phyloP scores from a whole-genome alignment of 306 rosid species.

The Dalbergia cochinchinensis region DNA sequence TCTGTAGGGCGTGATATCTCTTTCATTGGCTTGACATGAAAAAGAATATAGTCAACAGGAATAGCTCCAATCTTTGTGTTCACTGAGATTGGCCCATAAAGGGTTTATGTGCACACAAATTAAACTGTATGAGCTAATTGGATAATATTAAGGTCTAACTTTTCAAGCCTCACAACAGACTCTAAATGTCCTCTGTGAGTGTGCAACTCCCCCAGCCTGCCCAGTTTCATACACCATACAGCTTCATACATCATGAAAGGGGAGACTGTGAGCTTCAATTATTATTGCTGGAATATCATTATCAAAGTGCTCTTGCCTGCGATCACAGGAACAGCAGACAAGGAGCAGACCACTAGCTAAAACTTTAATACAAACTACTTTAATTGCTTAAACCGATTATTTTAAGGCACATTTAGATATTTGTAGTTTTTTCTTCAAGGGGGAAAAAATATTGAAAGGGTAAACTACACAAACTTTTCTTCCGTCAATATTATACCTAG shows the following conservation, averaged over 20 bases:
- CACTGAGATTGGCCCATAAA: no score
- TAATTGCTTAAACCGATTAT: no score
- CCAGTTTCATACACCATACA: constrained; percentile 16
- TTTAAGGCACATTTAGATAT: no score
- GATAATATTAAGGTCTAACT: constrained; percentile 56
- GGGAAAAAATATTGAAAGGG: no score
- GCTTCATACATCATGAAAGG: background rate
- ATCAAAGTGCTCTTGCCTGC: background rate
- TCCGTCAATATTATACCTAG: no score
- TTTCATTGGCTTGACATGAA: constrained; percentile 21
- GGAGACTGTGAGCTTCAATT: background rate
- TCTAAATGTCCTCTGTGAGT: constrained; percentile 81
- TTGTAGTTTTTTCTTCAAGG: no score
- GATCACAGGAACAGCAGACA: constrained; percentile 9
- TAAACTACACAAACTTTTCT: no score
- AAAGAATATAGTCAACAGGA: constrained; percentile 23
- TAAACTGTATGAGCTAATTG: constrained; percentile 74
- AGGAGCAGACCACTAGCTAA: background rate
- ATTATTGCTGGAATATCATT: background rate
- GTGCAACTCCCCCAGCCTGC: constrained; percentile 82
- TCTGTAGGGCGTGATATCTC: constrained; percentile 34
- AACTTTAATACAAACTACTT: constrained; percentile 16
- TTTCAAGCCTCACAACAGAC: constrained; percentile 76
- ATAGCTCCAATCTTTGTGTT: constrained; percentile 32
- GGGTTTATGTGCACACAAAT: background rate